phyloP scores from a whole-genome alignment of 306 rosid genomes.

The Styphnolobium japonicum region DNA sequence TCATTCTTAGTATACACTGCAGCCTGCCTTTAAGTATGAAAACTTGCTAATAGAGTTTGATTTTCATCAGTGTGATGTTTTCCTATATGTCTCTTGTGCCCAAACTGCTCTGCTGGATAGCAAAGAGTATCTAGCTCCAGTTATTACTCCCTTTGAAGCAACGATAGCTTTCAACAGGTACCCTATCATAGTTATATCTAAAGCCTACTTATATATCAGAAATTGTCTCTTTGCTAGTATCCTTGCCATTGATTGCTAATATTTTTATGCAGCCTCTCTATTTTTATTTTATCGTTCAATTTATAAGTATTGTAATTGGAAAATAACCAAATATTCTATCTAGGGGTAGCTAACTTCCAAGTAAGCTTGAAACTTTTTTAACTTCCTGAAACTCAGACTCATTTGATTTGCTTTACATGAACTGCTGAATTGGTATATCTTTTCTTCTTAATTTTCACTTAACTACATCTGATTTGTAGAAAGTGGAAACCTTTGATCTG shows the following conservation, averaged over 20 bases:
- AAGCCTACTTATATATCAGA: background rate
- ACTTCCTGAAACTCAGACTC: background rate
- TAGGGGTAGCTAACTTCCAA: background rate
- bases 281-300: background rate
- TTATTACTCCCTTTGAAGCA: conserved; percentile 92
- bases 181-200: background rate
- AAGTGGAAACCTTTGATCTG: background rate
- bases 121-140: conserved; percentile 92
- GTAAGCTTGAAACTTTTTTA: background rate
- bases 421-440: background rate
- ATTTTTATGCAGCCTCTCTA: background rate
- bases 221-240: background rate
- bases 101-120: conserved; percentile 92
- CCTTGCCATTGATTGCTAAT: background rate
- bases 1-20: background rate
- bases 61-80: conserved; percentile 80
- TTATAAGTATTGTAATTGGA: background rate
- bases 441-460: background rate
- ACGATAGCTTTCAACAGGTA: conserved; percentile 90
- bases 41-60: conserved; percentile 7
- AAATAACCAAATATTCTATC: background rate
- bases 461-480: background rate
- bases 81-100: conserved; percentile 82
- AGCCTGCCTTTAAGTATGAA: conserved; percentile 6
- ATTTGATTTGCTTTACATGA: background rate